Evolutionary conservation across 257 asterid species (phyloP).

Genomic region (Primulina tabacum): DNA sequence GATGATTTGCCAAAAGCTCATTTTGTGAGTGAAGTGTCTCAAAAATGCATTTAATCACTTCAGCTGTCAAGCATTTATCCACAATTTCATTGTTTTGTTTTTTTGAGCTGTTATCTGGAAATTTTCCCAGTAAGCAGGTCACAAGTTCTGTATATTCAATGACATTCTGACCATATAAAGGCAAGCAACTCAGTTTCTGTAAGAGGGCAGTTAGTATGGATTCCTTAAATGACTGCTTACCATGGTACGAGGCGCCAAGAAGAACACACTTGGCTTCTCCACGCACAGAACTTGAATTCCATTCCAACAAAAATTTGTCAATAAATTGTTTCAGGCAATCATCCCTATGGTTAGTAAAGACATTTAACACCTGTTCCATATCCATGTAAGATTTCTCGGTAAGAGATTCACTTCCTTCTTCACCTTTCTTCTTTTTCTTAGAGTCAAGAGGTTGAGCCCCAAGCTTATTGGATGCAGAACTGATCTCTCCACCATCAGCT

Average conservation of each 20-base stretch:
- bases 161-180: constrained; percentile 91
- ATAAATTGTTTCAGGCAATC: constrained; percentile 79
- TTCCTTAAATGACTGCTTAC: constrained; percentile 74
- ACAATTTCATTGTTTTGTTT: constrained; percentile 66
- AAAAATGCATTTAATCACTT: constrained; percentile 72
- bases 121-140: constrained; percentile 77
- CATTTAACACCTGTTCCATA: constrained; percentile 80
- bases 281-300: constrained; percentile 93
- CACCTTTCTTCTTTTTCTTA: constrained; percentile 93
- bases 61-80: constrained; percentile 87
- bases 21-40: constrained; percentile 93
- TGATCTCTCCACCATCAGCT: constrained; percentile 70
- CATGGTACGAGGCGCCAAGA: constrained; percentile 93
- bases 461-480: constrained; percentile 51
- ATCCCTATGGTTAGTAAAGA: constrained; percentile 66
- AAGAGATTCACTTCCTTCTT: constrained; percentile 76
- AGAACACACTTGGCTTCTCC: constrained; percentile 85
- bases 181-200: constrained; percentile 79
- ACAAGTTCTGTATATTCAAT: constrained; percentile 83
- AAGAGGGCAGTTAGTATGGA: constrained; percentile 61
- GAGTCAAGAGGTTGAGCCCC: constrained; percentile 68
- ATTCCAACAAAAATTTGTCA: constrained; percentile 84
- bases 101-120: constrained; percentile 56
- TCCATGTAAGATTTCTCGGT: constrained; percentile 83
- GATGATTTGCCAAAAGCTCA: constrained; percentile 99